These are phyloP conservation scores for Globisporangium iwayamae DNA, from an alignment of 352 stramenopile species.

Conservation along the genomic window DNA sequence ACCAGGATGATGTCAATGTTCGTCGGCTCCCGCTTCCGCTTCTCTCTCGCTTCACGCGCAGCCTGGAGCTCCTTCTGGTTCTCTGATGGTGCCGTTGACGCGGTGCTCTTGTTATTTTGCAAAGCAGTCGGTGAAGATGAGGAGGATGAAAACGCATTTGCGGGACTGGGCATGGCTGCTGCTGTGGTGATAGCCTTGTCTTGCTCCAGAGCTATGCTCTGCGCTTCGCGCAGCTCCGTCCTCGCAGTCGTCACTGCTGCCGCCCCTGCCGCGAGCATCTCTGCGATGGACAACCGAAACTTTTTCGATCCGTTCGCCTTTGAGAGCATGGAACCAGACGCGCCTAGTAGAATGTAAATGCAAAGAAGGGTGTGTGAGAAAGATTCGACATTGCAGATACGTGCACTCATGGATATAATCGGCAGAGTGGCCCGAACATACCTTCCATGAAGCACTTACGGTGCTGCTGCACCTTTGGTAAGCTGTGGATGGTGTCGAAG, in stretches of 20 bases:
- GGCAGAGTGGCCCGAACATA: conserved; percentile 11
- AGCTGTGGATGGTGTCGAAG: conserved; percentile 43
- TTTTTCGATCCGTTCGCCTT: conserved; percentile 41
- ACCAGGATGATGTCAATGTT: conserved; percentile 62
- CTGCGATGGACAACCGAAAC: conserved; percentile 38
- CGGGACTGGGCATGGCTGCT: background rate
- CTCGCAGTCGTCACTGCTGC: background rate
- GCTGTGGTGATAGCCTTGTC: background rate
- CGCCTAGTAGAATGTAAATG: conserved; percentile 22
- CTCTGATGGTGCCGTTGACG: background rate
- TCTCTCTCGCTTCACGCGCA: conserved; percentile 13
- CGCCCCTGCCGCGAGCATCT: conserved; percentile 23
- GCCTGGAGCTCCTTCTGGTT: background rate
- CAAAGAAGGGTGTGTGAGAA: background rate
- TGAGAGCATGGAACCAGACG: conserved; percentile 33
- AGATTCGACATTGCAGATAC: background rate
- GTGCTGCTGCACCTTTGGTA: conserved; percentile 30
- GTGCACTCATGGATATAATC: background rate
- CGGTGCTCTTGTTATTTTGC: background rate
- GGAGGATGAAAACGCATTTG: background rate
- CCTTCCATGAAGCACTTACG: conserved; percentile 40
- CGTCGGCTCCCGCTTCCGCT: conserved; percentile 38
- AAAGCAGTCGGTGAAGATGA: background rate
- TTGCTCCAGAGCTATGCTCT: background rate
- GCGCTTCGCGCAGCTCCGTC: background rate